These are phyloP conservation scores for Quercus engelmannii DNA, from an alignment of 306 rosid species.

Conservation along the genomic window DNA sequence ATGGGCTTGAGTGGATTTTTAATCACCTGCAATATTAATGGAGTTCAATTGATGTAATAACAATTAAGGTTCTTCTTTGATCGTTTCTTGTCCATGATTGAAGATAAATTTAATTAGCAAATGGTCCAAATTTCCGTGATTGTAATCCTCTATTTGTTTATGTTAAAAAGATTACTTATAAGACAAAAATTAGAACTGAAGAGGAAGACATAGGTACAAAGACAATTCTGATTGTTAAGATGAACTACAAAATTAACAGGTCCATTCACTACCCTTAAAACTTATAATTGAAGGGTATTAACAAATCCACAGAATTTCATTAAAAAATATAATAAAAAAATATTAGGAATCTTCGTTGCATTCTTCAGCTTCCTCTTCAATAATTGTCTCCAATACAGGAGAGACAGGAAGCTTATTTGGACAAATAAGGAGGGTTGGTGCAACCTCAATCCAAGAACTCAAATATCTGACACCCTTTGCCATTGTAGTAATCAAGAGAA, in stretches of 20 bases:
- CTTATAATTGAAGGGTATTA: neutral
- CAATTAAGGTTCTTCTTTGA: too few species aligned
- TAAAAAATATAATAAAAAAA: too few species aligned
- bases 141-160: too few species aligned
- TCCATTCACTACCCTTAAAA: too few species aligned
- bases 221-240: neutral
- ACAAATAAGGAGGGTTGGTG: slow-evolving; percentile 44
- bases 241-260: too few species aligned
- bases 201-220: neutral
- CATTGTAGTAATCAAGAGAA: neutral
- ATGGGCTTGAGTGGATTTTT: too few species aligned
- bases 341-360: neutral
- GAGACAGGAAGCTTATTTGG: slow-evolving; percentile 29
- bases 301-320: neutral
- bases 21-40: too few species aligned
- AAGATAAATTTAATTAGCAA: too few species aligned
- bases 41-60: too few species aligned
- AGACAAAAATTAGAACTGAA: neutral
- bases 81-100: too few species aligned
- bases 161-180: too few species aligned
- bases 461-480: slow-evolving; percentile 19
- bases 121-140: too few species aligned
- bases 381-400: slow-evolving; percentile 57
- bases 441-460: slow-evolving; percentile 43
- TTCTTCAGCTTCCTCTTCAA: slow-evolving; percentile 44